phyloP scores from a whole-genome alignment of 306 rosid species.

The Luffa aegyptiaca region DNA sequence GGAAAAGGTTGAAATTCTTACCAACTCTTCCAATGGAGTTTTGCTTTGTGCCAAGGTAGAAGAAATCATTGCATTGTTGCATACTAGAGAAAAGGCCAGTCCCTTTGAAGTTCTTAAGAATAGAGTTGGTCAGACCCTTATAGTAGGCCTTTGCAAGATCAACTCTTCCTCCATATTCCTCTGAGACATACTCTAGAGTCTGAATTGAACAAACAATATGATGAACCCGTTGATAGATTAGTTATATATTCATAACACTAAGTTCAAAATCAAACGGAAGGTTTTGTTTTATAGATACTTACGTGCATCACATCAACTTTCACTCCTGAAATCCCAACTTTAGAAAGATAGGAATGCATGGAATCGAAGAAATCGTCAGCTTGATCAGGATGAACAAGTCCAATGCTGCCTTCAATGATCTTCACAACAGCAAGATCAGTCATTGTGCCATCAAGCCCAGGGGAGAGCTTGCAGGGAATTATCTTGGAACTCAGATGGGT shows the following conservation, averaged over 20 bases:
- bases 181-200: slow-evolving; percentile 59
- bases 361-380: slow-evolving; percentile 53
- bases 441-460: slow-evolving; percentile 72
- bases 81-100: slow-evolving; percentile 74
- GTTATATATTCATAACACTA: not conserved
- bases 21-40: slow-evolving; percentile 69
- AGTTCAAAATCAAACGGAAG: not conserved
- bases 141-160: slow-evolving; percentile 71
- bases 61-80: slow-evolving; percentile 93
- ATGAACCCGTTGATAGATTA: not conserved
- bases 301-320: slow-evolving; percentile 86
- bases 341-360: slow-evolving; percentile 73
- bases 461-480: slow-evolving; percentile 50
- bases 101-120: slow-evolving; percentile 67
- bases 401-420: slow-evolving; percentile 56
- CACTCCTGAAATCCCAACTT: slow-evolving; percentile 66
- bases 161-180: slow-evolving; percentile 76
- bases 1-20: slow-evolving; percentile 17
- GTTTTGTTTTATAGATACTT: slow-evolving; percentile 5
- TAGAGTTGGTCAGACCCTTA: slow-evolving; percentile 47
- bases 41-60: slow-evolving; percentile 76
- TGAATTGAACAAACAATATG: slow-evolving; percentile 8
- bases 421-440: slow-evolving; percentile 64
- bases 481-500: slow-evolving; percentile 46
- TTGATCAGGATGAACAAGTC: slow-evolving; percentile 72